phyloP scores from a whole-genome alignment of 148 eudicot genomes.

The Persicaria maculosa region DNA sequence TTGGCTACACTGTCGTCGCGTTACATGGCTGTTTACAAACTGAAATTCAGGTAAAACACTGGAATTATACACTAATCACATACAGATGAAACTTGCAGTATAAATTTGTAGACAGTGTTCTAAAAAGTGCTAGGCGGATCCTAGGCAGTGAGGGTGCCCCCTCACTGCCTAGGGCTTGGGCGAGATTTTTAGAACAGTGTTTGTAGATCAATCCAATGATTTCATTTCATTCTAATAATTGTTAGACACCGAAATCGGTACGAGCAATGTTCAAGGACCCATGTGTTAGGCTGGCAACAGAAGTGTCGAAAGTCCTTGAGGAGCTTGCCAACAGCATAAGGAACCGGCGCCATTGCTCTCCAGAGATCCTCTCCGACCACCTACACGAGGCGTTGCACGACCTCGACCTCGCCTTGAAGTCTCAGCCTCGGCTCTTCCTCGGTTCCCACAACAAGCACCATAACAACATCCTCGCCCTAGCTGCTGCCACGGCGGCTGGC shows the following conservation, averaged over 20 bases:
- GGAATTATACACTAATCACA: not conserved
- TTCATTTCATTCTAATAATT: not conserved
- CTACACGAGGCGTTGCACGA: conserved; percentile 70
- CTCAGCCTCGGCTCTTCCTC: conserved; percentile 81
- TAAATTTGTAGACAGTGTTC: too few relatives aligned
- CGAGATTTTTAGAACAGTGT: too few relatives aligned
- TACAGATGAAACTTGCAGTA: too few relatives aligned
- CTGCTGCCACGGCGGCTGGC: conserved; percentile 22
- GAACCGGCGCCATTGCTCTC: conserved; percentile 69
- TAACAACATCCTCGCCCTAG: conserved; percentile 23
- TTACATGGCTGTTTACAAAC: conserved; percentile 86
- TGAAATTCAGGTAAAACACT: conserved; percentile 59
- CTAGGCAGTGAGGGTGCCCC: too few relatives aligned
- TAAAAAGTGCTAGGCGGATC: too few relatives aligned
- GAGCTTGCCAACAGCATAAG: conserved; percentile 70
- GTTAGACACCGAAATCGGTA: conserved; percentile 64
- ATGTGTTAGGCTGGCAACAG: conserved; percentile 48
- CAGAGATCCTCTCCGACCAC: conserved; percentile 68
- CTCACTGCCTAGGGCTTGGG: too few relatives aligned
- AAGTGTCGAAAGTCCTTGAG: conserved; percentile 54
- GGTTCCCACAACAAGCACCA: conserved; percentile 32
- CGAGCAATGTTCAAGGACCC: conserved; percentile 77
- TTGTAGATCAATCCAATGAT: too few relatives aligned
- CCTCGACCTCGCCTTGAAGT: conserved; percentile 70
- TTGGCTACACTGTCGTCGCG: conserved; percentile 82